phyloP scores from a whole-genome alignment of 768 basidiomycete species.

The Hygrocybe coccinea region DNA sequence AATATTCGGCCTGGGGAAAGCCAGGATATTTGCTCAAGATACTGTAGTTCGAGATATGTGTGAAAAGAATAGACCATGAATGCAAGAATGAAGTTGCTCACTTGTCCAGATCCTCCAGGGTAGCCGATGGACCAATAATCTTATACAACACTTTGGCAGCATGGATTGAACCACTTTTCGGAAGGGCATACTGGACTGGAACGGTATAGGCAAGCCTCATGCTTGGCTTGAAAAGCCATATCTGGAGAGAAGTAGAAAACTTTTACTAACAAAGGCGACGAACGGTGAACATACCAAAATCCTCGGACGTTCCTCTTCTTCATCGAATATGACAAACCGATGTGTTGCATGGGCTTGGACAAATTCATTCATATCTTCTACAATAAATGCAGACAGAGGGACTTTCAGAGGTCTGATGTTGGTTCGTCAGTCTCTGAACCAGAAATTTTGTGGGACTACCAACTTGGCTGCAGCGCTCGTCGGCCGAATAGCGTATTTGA shows the following conservation, averaged over 20 bases:
- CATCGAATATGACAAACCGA: slow-evolving; percentile 83
- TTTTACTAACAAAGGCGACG: neutral
- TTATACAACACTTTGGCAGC: slow-evolving; percentile 86
- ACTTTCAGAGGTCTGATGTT: slow-evolving; percentile 37
- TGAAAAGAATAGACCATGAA: neutral
- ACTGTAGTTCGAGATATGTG: slow-evolving; percentile 28
- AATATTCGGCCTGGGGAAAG: slow-evolving; percentile 83
- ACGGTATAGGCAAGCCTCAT: slow-evolving; percentile 74
- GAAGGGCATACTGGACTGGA: slow-evolving; percentile 48
- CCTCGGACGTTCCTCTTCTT: slow-evolving; percentile 74
- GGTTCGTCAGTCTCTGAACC: neutral
- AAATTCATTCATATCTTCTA: slow-evolving; percentile 87
- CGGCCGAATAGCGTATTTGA: slow-evolving; percentile 81
- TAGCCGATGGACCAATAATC: slow-evolving; percentile 58
- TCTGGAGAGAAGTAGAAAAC: slow-evolving; percentile 37
- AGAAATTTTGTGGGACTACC: slow-evolving; percentile 26
- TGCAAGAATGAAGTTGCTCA: slow-evolving; percentile 24
- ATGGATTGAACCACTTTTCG: slow-evolving; percentile 56
- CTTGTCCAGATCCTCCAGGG: slow-evolving; percentile 50
- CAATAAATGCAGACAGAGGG: slow-evolving; percentile 83
- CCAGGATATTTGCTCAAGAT: slow-evolving; percentile 68
- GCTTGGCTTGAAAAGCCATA: slow-evolving; percentile 94
- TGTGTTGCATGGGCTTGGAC: slow-evolving; percentile 91
- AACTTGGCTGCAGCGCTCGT: slow-evolving; percentile 59
- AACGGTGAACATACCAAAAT: slow-evolving; percentile 57